Evolutionary conservation across 2,329 filamentous ascomycete species (phyloP).

Genomic region (Colletotrichum cuscutae): DNA sequence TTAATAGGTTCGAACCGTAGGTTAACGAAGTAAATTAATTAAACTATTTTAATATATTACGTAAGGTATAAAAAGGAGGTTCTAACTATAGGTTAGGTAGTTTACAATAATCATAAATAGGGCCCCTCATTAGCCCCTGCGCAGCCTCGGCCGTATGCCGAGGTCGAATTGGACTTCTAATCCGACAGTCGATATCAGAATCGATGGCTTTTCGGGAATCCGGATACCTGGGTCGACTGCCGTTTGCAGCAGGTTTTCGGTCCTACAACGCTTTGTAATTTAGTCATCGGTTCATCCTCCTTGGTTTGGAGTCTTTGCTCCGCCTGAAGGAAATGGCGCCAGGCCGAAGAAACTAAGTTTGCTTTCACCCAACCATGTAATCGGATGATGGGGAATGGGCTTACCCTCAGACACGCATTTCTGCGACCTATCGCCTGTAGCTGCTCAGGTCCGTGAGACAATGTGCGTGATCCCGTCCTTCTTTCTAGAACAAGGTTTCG

Average conservation of each 20-base stretch:
- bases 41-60: no score
- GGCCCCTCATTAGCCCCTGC: no score
- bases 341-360: neutral
- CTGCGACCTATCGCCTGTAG: neutral
- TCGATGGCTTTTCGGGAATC: neutral
- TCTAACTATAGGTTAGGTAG: no score
- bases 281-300: neutral
- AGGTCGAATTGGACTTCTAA: no score
- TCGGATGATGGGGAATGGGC: slow-evolving; percentile 8
- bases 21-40: no score
- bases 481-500: slow-evolving; percentile 19
- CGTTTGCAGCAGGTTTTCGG: neutral
- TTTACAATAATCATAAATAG: no score
- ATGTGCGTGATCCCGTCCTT: neutral
- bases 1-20: no score
- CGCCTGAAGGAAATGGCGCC: neutral
- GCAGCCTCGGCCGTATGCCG: no score
- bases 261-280: neutral
- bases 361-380: neutral
- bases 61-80: no score
- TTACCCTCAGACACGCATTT: neutral
- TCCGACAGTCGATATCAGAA: neutral
- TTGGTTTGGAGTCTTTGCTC: neutral
- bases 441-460: neutral
- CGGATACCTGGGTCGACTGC: neutral